These are phyloP conservation scores for Cercophora scortea DNA, from an alignment of 495 filamentous ascomycete genomes.

Conservation along the genomic window DNA sequence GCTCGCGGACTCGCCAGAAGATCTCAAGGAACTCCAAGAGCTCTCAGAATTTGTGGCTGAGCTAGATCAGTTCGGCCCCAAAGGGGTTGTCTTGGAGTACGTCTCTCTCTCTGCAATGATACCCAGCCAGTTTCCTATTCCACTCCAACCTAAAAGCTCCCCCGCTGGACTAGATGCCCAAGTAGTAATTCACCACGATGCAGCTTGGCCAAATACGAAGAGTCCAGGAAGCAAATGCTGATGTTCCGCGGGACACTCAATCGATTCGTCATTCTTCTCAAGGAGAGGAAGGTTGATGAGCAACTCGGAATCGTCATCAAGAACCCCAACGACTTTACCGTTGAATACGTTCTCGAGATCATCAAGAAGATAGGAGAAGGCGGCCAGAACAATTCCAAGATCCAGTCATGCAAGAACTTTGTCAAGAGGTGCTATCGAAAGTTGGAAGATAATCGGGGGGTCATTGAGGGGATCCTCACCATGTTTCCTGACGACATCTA, in stretches of 20 bases:
- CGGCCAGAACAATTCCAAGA: background rate
- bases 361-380: slow-evolving; percentile 2
- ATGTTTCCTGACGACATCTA: slow-evolving; percentile 11
- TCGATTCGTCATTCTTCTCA: background rate
- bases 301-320: slow-evolving; percentile 10
- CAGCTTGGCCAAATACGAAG: too few species aligned
- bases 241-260: slow-evolving; percentile 4
- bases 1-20: background rate
- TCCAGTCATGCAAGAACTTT: slow-evolving; percentile 6
- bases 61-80: background rate
- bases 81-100: background rate
- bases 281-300: slow-evolving; percentile 2
- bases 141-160: too few species aligned
- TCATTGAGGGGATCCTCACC: slow-evolving; percentile 2
- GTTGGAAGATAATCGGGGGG: background rate
- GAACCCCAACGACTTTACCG: slow-evolving; percentile 5
- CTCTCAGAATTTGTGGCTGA: background rate
- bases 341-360: slow-evolving; percentile 7
- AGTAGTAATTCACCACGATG: too few species aligned
- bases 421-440: slow-evolving; percentile 8
- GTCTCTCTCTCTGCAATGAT: too few species aligned
- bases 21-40: background rate
- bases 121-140: too few species aligned
- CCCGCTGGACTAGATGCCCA: too few species aligned
- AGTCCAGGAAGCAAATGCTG: slow-evolving; percentile 3